Conservation (phyloP, 164 flowering plant genomes). For the Dillenia turbinata region DNA sequence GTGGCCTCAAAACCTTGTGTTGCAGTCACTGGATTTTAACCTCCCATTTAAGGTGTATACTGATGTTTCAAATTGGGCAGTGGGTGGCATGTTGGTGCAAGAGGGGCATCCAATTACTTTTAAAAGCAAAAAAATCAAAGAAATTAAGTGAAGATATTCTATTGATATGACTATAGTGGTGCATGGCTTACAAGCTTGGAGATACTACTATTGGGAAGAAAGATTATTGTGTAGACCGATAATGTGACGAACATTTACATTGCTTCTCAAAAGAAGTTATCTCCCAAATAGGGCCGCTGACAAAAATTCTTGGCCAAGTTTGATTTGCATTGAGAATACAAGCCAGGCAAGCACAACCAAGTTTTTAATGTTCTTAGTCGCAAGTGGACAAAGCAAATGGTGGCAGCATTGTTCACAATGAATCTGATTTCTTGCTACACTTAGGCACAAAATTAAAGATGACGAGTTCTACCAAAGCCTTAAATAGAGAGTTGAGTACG, state of each 20-base stretch:
- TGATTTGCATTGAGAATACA: constrained; percentile 3
- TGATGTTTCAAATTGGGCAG: background rate
- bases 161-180: background rate
- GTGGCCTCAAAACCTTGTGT: too few species aligned
- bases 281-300: background rate
- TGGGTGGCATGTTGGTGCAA: background rate
- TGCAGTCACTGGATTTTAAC: too few species aligned
- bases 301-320: constrained; percentile 3
- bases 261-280: background rate
- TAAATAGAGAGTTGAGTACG: background rate
- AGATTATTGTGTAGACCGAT: background rate
- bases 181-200: too few species aligned
- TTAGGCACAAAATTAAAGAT: background rate
- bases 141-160: background rate
- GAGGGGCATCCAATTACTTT: background rate
- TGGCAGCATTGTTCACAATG: background rate
- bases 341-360: background rate
- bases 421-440: background rate
- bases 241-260: background rate
- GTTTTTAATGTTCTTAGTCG: constrained; percentile 12
- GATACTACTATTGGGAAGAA: background rate
- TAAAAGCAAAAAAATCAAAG: background rate
- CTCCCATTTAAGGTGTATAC: background rate
- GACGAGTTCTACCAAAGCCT: background rate
- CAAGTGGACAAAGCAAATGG: background rate